phyloP scores from a whole-genome alignment of 345 rosid species.

The Eucalyptus rudis region DNA sequence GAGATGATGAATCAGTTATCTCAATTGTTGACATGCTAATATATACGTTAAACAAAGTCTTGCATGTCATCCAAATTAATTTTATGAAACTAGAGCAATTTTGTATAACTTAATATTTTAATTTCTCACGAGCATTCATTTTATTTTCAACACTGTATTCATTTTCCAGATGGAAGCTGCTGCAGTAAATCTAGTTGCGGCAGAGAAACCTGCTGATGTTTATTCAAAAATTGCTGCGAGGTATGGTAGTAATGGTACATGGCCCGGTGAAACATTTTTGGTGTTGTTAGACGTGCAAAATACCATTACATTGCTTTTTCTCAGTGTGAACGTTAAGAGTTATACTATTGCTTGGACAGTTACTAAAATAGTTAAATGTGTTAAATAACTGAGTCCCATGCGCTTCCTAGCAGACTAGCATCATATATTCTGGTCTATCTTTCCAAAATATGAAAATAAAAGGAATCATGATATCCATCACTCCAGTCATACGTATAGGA shows the following conservation, averaged over 20 bases:
- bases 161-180: conserved; percentile 72
- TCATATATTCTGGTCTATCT: background rate
- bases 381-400: background rate
- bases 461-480: background rate
- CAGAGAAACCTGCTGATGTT: conserved; percentile 88
- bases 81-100: background rate
- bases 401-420: background rate
- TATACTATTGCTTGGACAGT: background rate
- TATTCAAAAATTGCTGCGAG: conserved; percentile 86
- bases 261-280: background rate
- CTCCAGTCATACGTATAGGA: background rate
- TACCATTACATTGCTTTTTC: background rate
- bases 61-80: background rate
- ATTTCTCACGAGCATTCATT: background rate
- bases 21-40: background rate
- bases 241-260: conserved; percentile 10
- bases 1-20: background rate
- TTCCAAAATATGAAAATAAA: background rate
- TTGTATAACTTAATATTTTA: background rate
- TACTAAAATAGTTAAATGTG: background rate
- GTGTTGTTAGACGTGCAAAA: background rate
- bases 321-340: background rate
- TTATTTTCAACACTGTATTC: background rate
- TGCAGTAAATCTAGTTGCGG: conserved; percentile 79
- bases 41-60: background rate